Evolutionary conservation across 2,329 filamentous ascomycete species (phyloP), one percentile per base, ranked within the genome.

Genomic region (Fusarium hostae): DNA sequence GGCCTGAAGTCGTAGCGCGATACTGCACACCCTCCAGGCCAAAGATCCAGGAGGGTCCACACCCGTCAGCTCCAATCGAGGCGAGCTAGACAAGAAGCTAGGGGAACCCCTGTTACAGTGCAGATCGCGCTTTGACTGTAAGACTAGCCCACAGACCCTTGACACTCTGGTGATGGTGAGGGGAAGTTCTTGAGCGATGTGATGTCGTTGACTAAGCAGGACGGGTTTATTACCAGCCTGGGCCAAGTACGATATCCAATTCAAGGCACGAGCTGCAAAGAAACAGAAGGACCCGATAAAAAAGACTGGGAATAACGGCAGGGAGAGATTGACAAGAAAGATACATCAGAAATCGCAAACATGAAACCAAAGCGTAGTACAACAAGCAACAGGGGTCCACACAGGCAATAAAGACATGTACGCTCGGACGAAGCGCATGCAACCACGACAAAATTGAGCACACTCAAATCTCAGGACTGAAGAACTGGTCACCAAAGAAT

Each of bases 91-190:
- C 43, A 18, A 30, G 32, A 24, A 26, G 26, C 26, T 41, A 61
- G 39, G 37, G 26, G 22, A 56, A 30, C 55, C 55, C 55, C 55
- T 50, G 41, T 57, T 50, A 18, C 55, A 50, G 32, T 50, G 24
- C 41, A 44, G 63, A 54, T 57, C 54, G 58, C 66, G 71, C 72
- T 72, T 75, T 71, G 72, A 73, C 69, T 37, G 50, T 43, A 43
- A 24, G 35, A 54, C 35, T 4, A 40, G 22, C 18, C 34, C 32
- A 26, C 48, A 9, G 22, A 51, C 48, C 48, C 22, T 51, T 12
- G 48, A n/a, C 13, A 16, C 28, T 35, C 37, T n/a, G 16, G 35
- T 26, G 20, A 41, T 28, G 26, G 37, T 43, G 37, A 56, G 52
- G 39, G 20, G 52, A 24, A 45, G 39, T 24, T 43, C 39, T n/a